Evolutionary conservation across 768 basidiomycete genomes (phyloP).

Genomic region (Udeniomyces megalosporus): DNA sequence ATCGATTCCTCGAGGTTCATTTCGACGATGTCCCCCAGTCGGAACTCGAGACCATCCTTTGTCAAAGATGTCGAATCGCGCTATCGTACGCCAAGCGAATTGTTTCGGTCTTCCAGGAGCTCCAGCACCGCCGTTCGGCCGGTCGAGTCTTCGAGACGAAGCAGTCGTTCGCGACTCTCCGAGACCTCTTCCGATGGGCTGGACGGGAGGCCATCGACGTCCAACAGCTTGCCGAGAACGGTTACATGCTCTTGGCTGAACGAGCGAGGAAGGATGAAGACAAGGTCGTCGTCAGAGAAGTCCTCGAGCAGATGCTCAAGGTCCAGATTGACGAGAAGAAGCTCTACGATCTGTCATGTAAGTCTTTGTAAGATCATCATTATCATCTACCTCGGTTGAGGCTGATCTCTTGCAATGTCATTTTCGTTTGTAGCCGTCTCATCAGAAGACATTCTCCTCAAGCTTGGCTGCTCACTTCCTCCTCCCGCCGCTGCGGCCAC

Average conservation of each 20-base stretch:
- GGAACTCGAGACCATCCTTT: slow-evolving; percentile 87
- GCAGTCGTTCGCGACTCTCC: slow-evolving; percentile 87
- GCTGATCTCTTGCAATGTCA: neutral
- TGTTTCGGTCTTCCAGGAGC: slow-evolving; percentile 76
- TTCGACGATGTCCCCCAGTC: slow-evolving; percentile 90
- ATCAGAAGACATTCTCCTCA: slow-evolving; percentile 1
- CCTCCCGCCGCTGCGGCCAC: slow-evolving; percentile 34
- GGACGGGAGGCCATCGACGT: slow-evolving; percentile 73
- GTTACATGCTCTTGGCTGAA: slow-evolving; percentile 94
- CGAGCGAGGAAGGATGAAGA: slow-evolving; percentile 72
- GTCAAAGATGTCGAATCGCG: slow-evolving; percentile 76
- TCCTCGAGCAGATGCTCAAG: slow-evolving; percentile 76
- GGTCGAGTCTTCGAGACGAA: slow-evolving; percentile 93
- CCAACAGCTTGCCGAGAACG: slow-evolving; percentile 85
- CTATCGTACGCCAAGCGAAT: slow-evolving; percentile 85
- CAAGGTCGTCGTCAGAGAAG: slow-evolving; percentile 73
- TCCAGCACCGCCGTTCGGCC: slow-evolving; percentile 79
- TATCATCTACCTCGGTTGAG: neutral
- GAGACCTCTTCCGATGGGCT: slow-evolving; percentile 96
- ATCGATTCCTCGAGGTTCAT: slow-evolving; percentile 92
- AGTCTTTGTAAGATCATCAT: slow-evolving; percentile 9
- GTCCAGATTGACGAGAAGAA: slow-evolving; percentile 57
- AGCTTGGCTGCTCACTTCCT: slow-evolving; percentile 39
- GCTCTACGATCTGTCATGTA: slow-evolving; percentile 41
- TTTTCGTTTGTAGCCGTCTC: neutral